A percentile compares a stretch with the other conserved stretches of the same genome.
Conservation (phyloP, 2,329 filamentous ascomycete genomes). For the Coniochaeta sp. region DNA sequence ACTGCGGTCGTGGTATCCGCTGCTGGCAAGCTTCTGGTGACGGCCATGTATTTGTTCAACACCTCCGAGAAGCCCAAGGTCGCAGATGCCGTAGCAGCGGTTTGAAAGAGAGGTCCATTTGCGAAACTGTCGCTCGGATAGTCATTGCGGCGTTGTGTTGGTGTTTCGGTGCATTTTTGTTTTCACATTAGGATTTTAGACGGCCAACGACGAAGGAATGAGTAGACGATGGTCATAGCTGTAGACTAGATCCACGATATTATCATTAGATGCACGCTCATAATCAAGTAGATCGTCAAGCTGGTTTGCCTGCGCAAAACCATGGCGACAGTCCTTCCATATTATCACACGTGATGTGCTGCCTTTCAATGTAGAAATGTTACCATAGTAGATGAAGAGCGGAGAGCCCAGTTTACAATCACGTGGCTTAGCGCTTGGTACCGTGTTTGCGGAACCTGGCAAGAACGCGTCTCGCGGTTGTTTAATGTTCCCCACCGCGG, state of each 20-base stretch:
- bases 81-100: constrained; percentile 5
- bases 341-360: no score
- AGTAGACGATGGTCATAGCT: background rate
- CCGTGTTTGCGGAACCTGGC: background rate
- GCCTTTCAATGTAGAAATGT: no score
- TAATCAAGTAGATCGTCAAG: no score
- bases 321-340: no score
- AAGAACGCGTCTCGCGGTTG: background rate
- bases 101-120: background rate
- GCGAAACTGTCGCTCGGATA: background rate
- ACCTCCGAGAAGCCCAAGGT: constrained; percentile 21
- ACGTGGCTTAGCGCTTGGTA: background rate
- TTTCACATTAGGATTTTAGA: background rate
- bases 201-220: background rate
- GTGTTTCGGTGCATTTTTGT: background rate
- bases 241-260: no score
- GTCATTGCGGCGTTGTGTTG: background rate
- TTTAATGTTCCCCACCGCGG: background rate
- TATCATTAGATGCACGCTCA: no score
- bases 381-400: no score
- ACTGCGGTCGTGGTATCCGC: constrained; percentile 35
- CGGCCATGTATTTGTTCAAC: constrained; percentile 35
- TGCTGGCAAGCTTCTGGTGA: constrained; percentile 36
- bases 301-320: no score
- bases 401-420: background rate